Evolutionary conservation across 177 flowering plant species (phyloP).

Genomic region (Tripterygium wilfordii): DNA sequence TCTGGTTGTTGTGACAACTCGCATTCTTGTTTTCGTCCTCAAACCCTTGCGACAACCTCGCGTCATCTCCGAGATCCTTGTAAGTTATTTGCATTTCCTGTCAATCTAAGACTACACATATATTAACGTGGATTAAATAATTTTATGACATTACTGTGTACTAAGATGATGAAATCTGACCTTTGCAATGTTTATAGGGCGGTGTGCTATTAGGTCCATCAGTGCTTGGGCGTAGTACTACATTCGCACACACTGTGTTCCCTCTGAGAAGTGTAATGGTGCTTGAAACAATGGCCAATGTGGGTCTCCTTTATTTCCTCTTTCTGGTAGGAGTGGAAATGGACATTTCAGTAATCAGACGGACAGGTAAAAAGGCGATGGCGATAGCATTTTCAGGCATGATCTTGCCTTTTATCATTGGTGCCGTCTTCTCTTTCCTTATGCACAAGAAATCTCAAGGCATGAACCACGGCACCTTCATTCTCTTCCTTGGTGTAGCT

Average conservation of each 20-base stretch:
- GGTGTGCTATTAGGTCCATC: constrained; percentile 41
- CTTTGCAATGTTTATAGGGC: constrained; percentile 15
- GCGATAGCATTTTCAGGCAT: constrained; percentile 38
- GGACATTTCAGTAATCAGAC: constrained; percentile 27
- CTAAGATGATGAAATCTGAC: background rate
- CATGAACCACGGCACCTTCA: constrained; percentile 20
- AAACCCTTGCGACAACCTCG: constrained; percentile 35
- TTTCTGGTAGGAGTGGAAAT: constrained; percentile 50
- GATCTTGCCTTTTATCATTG: constrained; percentile 36
- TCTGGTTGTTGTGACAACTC: constrained; percentile 3
- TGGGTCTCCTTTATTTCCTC: constrained; percentile 41
- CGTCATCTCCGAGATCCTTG: constrained; percentile 33
- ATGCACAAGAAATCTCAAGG: background rate
- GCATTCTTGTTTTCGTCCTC: constrained; percentile 22
- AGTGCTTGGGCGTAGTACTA: constrained; percentile 19
- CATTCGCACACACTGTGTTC: constrained; percentile 22
- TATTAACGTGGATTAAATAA: no score
- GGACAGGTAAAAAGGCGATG: constrained; percentile 26
- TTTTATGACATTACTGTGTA: background rate
- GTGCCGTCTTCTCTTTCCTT: constrained; percentile 26
- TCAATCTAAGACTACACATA: no score
- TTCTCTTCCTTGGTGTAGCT: constrained; percentile 53
- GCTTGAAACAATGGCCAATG: constrained; percentile 47
- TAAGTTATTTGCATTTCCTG: constrained; percentile 10
- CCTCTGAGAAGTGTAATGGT: constrained; percentile 36